Evolutionary conservation across 169 alveolate genomes (phyloP), one percentile per base, ranked within the genome.

Genomic region (Cryptosporidium sp.): DNA sequence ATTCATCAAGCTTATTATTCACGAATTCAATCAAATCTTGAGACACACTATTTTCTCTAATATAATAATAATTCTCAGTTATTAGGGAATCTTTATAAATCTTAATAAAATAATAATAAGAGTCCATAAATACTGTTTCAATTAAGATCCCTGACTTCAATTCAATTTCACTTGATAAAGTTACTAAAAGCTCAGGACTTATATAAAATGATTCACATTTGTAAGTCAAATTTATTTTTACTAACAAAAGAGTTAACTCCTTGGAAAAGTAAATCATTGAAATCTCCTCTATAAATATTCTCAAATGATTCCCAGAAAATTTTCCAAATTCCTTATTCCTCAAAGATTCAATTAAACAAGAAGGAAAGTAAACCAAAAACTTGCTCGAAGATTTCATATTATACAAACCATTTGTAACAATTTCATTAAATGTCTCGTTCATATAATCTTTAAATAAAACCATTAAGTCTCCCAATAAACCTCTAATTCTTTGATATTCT

Each of bases 321-420:
- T 55, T 37, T 29, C 8, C 50, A 21, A 29, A 35, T 8, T 33
- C 71, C 3, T 12, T 73, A 33, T 26, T 59, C 33, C 86, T 51
- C 12, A 73, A 23, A 48, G 23, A 29, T 14, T 73, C 59, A 0
- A 73, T 58, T 12, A 73, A 52, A 12, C 0, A 8, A 3, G 39
- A 23, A 4, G 86, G 86, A n/a, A 73, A 73, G 10, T 73, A 55
- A 0, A 37, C 39, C 14, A 73, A 35, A 59, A 73, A 73, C 10
- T 35, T 73, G 10, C 71, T 58, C n/a, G 86, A 51, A 18, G 23
- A 55, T 18, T 58, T 73, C 23, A 18, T 33, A 6, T 58, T 39
- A 55, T 73, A 73, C 6, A 73, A 41, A 33, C 86, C 86, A 55
- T 73, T 73, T 14, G 12, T 26, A 14, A 29, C 21, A 51, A 73